These are phyloP conservation scores for Ophiostoma fasciatum DNA, from an alignment of 2,329 filamentous ascomycete species.

Conservation along the genomic window DNA sequence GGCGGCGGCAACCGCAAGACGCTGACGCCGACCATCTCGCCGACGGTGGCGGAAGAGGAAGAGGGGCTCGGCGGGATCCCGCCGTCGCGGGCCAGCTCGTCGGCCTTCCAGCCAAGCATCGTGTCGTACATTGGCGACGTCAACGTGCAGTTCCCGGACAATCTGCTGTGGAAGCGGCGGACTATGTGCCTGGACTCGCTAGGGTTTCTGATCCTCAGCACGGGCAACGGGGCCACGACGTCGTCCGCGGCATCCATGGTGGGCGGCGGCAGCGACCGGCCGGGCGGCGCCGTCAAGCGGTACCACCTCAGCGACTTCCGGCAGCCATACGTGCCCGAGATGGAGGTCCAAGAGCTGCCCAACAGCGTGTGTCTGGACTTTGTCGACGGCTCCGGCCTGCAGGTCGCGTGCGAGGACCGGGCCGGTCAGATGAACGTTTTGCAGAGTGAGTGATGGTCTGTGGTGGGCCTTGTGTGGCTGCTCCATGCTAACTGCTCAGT, in stretches of 20 bases:
- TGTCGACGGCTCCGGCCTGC: constrained; percentile 43
- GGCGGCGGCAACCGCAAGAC: constrained; percentile 30
- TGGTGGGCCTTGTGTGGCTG: background rate
- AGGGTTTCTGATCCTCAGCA: constrained; percentile 69
- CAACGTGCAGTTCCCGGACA: constrained; percentile 95
- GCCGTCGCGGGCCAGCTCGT: constrained; percentile 5
- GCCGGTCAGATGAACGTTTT: constrained; percentile 40
- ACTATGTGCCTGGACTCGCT: constrained; percentile 73
- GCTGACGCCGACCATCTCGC: constrained; percentile 29
- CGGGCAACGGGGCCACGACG: constrained; percentile 40
- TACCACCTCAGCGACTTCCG: constrained; percentile 81
- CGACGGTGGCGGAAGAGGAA: constrained; percentile 36
- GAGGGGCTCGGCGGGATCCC: constrained; percentile 14
- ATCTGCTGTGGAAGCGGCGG: constrained; percentile 87
- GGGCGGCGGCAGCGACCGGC: constrained; percentile 35
- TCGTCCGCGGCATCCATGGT: constrained; percentile 15
- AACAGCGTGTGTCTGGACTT: constrained; percentile 60
- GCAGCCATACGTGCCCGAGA: constrained; percentile 66
- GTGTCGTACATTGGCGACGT: constrained; percentile 70
- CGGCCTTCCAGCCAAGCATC: constrained; percentile 23
- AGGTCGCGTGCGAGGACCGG: constrained; percentile 49
- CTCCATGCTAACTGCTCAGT: constrained; percentile 15
- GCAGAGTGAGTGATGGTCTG: constrained; percentile 18
- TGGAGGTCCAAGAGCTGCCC: constrained; percentile 83
- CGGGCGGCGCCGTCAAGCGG: constrained; percentile 43